Conservation (phyloP, 2,329 filamentous ascomycete species). For the Beauveria scarabaeidicola region DNA sequence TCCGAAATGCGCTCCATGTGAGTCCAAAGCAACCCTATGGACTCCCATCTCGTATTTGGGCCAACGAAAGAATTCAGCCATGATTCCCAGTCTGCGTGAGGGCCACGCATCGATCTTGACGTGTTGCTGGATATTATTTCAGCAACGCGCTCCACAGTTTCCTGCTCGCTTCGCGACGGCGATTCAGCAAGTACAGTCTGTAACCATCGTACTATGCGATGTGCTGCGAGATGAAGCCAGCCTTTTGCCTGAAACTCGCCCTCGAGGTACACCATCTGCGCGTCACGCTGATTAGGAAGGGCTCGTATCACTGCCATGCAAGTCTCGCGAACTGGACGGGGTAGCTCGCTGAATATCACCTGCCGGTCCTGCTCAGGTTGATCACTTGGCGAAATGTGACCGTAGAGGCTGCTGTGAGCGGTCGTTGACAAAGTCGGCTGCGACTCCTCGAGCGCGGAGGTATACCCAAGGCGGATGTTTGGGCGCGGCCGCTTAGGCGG, state of each 20-base stretch:
- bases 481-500: neutral
- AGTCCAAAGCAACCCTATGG: conserved; percentile 29
- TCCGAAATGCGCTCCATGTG: conserved; percentile 6
- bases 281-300: conserved; percentile 22
- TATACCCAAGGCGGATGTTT: neutral
- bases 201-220: conserved; percentile 24
- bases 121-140: conserved; percentile 31
- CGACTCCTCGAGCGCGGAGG: neutral
- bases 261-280: conserved; percentile 15
- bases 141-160: conserved; percentile 27
- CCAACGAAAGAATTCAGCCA: conserved; percentile 34
- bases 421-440: neutral
- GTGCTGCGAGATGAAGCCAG: conserved; percentile 25
- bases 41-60: conserved; percentile 34
- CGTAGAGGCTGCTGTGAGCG: neutral
- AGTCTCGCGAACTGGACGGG: conserved; percentile 25
- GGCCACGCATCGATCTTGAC: conserved; percentile 25
- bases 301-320: conserved; percentile 30
- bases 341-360: conserved; percentile 13
- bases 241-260: conserved; percentile 19
- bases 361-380: neutral
- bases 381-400: neutral
- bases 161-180: neutral
- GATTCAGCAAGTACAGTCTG: conserved; percentile 20
- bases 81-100: conserved; percentile 22